These are phyloP conservation scores for Aspergillus sp. DNA, from an alignment of 2,329 filamentous ascomycete species.

Conservation along the genomic window DNA sequence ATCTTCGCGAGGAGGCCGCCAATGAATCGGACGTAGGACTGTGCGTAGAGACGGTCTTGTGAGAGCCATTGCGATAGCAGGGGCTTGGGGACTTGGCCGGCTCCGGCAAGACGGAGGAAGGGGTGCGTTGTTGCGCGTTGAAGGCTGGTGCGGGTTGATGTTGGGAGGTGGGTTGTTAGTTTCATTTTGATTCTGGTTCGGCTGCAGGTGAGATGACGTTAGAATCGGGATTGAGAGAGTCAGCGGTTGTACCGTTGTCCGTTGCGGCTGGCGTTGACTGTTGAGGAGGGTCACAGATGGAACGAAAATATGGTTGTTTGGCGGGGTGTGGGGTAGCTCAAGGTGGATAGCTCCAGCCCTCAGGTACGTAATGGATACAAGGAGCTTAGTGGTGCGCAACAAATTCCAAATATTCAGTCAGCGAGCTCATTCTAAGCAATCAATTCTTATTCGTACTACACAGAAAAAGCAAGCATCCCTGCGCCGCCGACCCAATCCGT, in stretches of 20 bases:
- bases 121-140: slow-evolving; percentile 65
- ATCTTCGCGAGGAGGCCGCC: slow-evolving; percentile 68
- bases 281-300: not conserved
- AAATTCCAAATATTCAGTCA: not conserved
- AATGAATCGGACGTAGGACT: slow-evolving; percentile 70
- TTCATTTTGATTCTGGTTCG: slow-evolving; percentile 29
- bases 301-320: not conserved
- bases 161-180: slow-evolving; percentile 63
- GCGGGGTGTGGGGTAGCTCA: slow-evolving; percentile 9
- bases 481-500: slow-evolving; percentile 1
- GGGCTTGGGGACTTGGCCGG: slow-evolving; percentile 62
- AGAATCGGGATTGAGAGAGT: not conserved
- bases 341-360: not conserved
- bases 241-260: too few relatives aligned
- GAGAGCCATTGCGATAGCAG: slow-evolving; percentile 69
- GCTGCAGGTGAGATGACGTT: not conserved
- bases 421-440: not conserved
- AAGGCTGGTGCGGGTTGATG: slow-evolving; percentile 53
- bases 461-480: not conserved
- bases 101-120: slow-evolving; percentile 69
- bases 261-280: too few relatives aligned
- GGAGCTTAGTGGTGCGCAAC: too few relatives aligned
- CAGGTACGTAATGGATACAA: too few relatives aligned
- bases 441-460: not conserved
- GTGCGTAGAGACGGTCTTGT: slow-evolving; percentile 73